These are phyloP conservation scores for Fonsecaea monophora DNA, from an alignment of 2,329 filamentous ascomycete species.

Conservation along the genomic window DNA sequence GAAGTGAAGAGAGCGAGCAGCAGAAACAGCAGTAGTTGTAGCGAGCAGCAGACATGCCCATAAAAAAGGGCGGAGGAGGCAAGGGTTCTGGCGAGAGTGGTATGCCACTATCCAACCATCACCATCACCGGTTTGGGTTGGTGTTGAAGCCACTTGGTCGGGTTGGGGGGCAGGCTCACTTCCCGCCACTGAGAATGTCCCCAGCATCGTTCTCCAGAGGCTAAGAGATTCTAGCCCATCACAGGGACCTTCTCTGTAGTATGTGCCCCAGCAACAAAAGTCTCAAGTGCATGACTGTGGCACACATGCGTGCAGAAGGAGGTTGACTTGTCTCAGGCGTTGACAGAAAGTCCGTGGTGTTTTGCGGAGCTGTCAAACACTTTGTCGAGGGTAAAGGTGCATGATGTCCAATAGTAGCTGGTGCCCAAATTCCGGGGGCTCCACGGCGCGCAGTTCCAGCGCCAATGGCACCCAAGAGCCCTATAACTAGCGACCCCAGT, in stretches of 20 bases:
- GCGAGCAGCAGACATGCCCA: slow-evolving; percentile 6
- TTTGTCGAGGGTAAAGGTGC: background rate
- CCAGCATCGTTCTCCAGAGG: slow-evolving; percentile 6
- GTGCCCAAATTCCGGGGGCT: slow-evolving; percentile 3
- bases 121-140: slow-evolving; percentile 8
- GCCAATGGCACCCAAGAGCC: background rate
- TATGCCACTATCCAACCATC: slow-evolving; percentile 21
- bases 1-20: slow-evolving; percentile 7
- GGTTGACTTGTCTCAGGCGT: slow-evolving; percentile 36
- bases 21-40: no score
- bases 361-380: slow-evolving; percentile 15
- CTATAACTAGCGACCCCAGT: background rate
- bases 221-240: slow-evolving; percentile 10
- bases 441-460: slow-evolving; percentile 18
- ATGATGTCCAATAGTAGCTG: slow-evolving; percentile 10
- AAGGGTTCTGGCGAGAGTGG: slow-evolving; percentile 18
- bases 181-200: slow-evolving; percentile 23
- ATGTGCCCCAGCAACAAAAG: slow-evolving; percentile 11
- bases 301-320: slow-evolving; percentile 19
- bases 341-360: slow-evolving; percentile 24
- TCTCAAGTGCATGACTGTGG: slow-evolving; percentile 22
- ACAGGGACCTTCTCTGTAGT: background rate
- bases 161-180: slow-evolving; percentile 17
- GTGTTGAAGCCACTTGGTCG: slow-evolving; percentile 12
- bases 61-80: slow-evolving; percentile 29